Conservation (phyloP, 108 stramenopile species). For the Hondaea fermentalgiana region DNA sequence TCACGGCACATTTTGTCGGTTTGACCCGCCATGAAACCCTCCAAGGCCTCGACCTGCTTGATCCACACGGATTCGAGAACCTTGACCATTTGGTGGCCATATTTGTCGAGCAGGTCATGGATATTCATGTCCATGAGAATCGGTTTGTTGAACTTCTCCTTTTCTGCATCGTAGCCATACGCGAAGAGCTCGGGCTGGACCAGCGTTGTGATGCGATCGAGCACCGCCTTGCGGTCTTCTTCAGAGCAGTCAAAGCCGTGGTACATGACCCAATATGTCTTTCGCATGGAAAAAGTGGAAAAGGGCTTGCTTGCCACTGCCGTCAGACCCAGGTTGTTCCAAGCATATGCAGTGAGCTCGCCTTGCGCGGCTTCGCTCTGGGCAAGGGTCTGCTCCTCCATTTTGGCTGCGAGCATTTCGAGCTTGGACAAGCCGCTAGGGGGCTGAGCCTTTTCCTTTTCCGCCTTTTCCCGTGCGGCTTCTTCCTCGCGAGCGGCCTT, state of each 20-base stretch:
- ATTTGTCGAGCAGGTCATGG: not conserved
- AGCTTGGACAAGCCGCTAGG: not conserved
- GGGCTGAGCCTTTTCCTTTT: not conserved
- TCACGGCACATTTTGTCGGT: constrained; percentile 9
- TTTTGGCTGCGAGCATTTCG: not conserved
- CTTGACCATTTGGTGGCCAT: not conserved
- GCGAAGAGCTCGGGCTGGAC: not conserved
- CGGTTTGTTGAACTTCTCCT: not conserved
- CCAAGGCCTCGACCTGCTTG: not conserved
- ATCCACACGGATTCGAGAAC: not conserved
- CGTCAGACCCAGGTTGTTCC: not conserved
- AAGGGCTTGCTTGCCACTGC: not conserved
- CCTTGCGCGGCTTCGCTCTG: not conserved
- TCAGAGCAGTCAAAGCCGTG: not conserved
- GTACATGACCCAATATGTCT: constrained; percentile 1
- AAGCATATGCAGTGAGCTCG: not conserved
- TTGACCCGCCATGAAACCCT: not conserved
- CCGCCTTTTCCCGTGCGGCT: not conserved
- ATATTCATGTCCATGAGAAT: not conserved
- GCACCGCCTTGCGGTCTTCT: not conserved
- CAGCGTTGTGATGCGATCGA: not conserved
- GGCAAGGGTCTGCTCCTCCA: not conserved
- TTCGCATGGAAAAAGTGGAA: constrained; percentile 6
- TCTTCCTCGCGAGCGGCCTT: not conserved
- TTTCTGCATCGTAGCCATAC: not conserved